Base-by-base conservation (phyloP, 129 eudicot species). In the Dittrichia graveolens region DNA sequence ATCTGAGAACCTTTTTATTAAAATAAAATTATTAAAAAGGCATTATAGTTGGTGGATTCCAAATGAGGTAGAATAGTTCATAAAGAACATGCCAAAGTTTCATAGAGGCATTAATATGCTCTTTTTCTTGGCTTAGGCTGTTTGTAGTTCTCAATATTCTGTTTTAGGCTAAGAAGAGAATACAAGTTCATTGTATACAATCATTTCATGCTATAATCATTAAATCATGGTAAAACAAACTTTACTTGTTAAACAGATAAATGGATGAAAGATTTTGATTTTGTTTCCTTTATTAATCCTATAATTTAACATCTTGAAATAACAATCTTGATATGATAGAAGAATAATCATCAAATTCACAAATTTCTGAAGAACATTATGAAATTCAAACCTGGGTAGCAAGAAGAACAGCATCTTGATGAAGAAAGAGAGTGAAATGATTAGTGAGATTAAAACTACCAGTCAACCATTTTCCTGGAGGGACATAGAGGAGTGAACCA, bases 381-480 rank as follows among this genome's bases (percentile, higher is more conserved):
- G 0, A 58, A 11, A 59, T 7, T 8, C 12, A 57, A 63, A 92
- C 98, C 98, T 89, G 95, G 45, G 98, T 85, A 71, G 98, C 98
- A 59, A 92, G 94, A 82, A 92, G 92, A 75, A 92, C 96, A 74
- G 96, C 98, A 78, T 92, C 92, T 66, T 79, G 80, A 35, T 92
- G 88, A 53, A 92, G 95, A 80, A 66, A 89, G 8, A 92, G 89
- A 75, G 98, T 92, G 79, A 92, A 92, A 80, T 84, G 90, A 75
- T 96, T 92, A 11, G 98, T 89, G 82, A 92, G 85, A 79, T 92
- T 92, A 64, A 92, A 92, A 57, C 90, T 89, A 15, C 90, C 89
- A 47, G 98, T 92, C 49, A 92, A 61, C 92, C 95, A 92, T 59
- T 67, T 89, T 45, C 98, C 98, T 0, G 96, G 83, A 41, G 98